phyloP scores from a whole-genome alignment of 805 yeast genomes.

The fission yeast (Schizosaccharomyces pombe) region DNA sequence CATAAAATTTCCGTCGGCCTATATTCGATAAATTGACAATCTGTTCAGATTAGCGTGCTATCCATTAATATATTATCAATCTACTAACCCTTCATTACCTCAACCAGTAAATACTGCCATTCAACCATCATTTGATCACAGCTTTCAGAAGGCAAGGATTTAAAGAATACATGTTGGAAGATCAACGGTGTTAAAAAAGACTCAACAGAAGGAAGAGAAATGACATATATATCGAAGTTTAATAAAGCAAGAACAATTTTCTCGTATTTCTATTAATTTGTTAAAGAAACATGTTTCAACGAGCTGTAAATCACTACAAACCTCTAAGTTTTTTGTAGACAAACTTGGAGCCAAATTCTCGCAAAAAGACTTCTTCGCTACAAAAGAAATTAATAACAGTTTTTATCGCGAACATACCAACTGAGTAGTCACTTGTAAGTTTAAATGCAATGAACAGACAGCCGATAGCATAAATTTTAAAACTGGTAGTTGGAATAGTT shows the following conservation, averaged over 20 bases:
- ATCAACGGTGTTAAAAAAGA: not conserved
- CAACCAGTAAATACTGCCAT: not conserved
- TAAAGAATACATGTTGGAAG: not conserved
- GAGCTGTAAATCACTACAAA: not conserved
- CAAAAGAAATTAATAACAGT: not conserved
- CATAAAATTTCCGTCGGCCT: not conserved
- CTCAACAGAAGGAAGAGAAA: not conserved
- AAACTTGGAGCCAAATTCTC: not conserved
- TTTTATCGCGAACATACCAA: not conserved
- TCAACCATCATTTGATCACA: not conserved
- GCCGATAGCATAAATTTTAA: not conserved
- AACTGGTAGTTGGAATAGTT: not conserved
- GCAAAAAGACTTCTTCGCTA: not conserved
- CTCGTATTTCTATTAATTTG: not conserved
- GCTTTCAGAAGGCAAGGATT: not conserved
- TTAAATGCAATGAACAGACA: not conserved
- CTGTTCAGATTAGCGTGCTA: not conserved
- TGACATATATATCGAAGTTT: not conserved
- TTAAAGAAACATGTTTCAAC: not conserved
- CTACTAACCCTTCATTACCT: not conserved
- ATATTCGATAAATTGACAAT: not conserved
- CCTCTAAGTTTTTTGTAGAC: not conserved
- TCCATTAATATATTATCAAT: not conserved
- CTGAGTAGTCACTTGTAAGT: slow-evolving; percentile 1
- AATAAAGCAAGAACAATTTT: not conserved